phyloP scores from a whole-genome alignment of 352 stramenopile species.

The Phytopythium aichiense region DNA sequence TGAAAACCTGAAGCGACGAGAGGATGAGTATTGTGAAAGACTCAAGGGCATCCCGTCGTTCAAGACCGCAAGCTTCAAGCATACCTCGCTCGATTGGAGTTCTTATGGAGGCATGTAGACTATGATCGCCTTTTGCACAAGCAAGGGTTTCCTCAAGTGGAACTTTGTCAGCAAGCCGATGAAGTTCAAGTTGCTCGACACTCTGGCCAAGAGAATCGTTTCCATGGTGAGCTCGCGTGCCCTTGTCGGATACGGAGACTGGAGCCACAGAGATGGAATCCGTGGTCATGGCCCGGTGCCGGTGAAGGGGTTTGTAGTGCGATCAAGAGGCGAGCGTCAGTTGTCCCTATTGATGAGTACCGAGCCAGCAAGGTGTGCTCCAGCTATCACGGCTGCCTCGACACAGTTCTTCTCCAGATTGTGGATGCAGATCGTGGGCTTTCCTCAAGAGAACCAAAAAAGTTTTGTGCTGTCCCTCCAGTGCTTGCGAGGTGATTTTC shows the following conservation, averaged over 20 bases:
- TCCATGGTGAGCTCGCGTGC: not conserved
- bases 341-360: constrained; percentile 10
- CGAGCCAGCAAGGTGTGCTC: constrained; percentile 8
- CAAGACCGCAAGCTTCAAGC: constrained; percentile 5
- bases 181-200: not conserved
- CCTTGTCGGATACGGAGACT: constrained; percentile 3
- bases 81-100: constrained; percentile 2
- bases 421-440: no score
- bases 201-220: not conserved
- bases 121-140: not conserved
- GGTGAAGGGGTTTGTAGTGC: constrained; percentile 4
- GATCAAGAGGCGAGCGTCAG: constrained; percentile 8
- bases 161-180: not conserved
- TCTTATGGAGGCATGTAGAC: constrained; percentile 5
- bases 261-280: constrained; percentile 3
- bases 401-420: not conserved
- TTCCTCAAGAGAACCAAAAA: no score
- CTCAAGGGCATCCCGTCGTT: constrained; percentile 8
- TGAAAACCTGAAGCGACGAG: no score
- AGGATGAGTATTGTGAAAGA: no score
- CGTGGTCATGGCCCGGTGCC: constrained; percentile 6
- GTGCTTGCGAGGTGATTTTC: no score
- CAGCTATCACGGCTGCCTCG: not conserved
- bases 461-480: no score
- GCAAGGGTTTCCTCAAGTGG: not conserved